These are phyloP conservation scores for Penicillium griseofulvum DNA, from an alignment of 2,329 filamentous ascomycete species.

Conservation along the genomic window DNA sequence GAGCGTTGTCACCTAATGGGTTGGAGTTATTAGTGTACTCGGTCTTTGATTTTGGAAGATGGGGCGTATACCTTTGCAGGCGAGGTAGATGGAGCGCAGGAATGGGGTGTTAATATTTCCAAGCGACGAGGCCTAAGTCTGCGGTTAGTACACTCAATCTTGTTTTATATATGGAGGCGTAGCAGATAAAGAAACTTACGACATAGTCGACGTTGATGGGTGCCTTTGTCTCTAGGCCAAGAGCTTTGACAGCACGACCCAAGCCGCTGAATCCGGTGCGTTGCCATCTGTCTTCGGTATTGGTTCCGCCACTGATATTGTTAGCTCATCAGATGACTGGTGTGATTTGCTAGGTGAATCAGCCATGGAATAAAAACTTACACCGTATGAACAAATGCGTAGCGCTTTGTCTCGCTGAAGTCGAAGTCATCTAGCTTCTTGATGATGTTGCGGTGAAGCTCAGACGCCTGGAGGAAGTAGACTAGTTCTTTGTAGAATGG, in stretches of 20 bases:
- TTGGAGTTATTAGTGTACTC: not conserved
- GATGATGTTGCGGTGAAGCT: conserved; percentile 63
- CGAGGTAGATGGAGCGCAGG: conserved; percentile 58
- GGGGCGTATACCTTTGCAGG: conserved; percentile 51
- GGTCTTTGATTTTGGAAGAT: not conserved
- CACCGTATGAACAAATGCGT: conserved; percentile 86
- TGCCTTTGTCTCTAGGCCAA: conserved; percentile 59
- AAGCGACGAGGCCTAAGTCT: conserved; percentile 68
- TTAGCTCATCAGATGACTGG: conserved; percentile 10
- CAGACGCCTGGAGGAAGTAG: conserved; percentile 67
- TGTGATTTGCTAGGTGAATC: not conserved
- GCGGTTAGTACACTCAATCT: conserved; percentile 9
- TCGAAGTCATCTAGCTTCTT: conserved; percentile 74
- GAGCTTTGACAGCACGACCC: conserved; percentile 60
- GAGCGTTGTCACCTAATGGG: conserved; percentile 47
- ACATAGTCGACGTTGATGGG: conserved; percentile 70
- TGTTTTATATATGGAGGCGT: not conserved
- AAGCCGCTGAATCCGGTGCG: conserved; percentile 73
- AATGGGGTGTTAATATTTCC: conserved; percentile 71
- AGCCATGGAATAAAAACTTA: conserved; percentile 42
- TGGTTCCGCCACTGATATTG: conserved; percentile 54
- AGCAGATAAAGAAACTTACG: conserved; percentile 42
- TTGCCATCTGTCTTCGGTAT: conserved; percentile 48
- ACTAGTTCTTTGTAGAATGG: conserved; percentile 68
- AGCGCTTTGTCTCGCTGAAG: conserved; percentile 67